Base-by-base conservation (phyloP, 148 eudicot species). In the Persicaria tinctoria region DNA sequence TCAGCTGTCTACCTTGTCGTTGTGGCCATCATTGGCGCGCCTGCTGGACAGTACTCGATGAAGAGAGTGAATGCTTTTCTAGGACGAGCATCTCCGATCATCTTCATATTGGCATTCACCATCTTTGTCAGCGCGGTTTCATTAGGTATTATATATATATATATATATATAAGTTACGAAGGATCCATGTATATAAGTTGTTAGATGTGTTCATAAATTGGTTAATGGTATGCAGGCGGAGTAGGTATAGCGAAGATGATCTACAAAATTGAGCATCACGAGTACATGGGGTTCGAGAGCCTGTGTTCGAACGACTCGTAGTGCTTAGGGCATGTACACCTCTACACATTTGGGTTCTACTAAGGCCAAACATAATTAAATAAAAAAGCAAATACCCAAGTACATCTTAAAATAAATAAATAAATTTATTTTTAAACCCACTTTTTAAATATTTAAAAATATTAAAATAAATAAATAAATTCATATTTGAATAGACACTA, bases 31-130 rank as follows among this genome's bases (percentile, higher is more conserved):
- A 66, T 88, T 73, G 90, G 91, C 27, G 91, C 95, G 64, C 77
- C 86, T 5, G 80, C 75, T 0, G 95, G 91, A 70, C 95, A 88
- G 51, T 81, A 80, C 75, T 84, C 86, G 5, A 86, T 90, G 14
- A 84, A 86, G 76, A 90, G 76, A 78, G 53, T 88, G 59, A 84
- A 88, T 48, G 56, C 80, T 5, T 51, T 88, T 27, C 79, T 90
- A 8, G 87, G 90, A 73, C 85, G 95, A 77, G 91, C 87, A 1
- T 90, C 96, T 46, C 79, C 87, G 6, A 90, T 90, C 66, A 85
- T 90, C 79, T 90, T 90, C 70, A 88, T 88, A 66, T 70, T 90
- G 68, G 80, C 92, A 73, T 85, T 84, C 79, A 88, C 88, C 17
- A 88, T 90, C 7, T 82, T 85, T 32, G 79, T 83, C 57, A 90